Base-by-base conservation (phyloP, 2,329 filamentous ascomycete species). In the Colletotrichum shisoi region DNA sequence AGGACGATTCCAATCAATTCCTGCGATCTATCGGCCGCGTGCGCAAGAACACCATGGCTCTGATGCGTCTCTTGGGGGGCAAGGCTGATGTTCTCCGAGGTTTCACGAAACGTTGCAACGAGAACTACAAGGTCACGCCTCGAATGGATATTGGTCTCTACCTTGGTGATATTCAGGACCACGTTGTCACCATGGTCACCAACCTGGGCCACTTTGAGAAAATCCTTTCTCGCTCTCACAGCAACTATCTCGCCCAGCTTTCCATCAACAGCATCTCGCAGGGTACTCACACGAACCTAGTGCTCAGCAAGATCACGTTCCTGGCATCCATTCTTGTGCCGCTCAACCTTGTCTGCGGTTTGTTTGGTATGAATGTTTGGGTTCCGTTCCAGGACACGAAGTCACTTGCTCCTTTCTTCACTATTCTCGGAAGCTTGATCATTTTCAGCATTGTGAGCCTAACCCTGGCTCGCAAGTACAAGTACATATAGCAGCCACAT, bases 151-250 rank as follows among this genome's bases (percentile, higher is more conserved):
- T 99, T 71, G 95, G 94, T 24, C 87, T 99, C 74, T 99, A 99
- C 76, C 86, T 99, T 42, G 93, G 93, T 74, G 95, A 99, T 80
- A 97, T 99, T 71, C 95, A 99, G 79, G 95, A 99, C 80, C 95
- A 99, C 85, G 94, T 99, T 60, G 93, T 99, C 67, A 99, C 95
- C 52, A 98, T 98, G 94, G 96, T 97, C 86, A 95, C 92, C 72
- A 99, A 96, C 79, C 80, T 99, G 73, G 89, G 89, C 1, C 95
- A 99, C 77, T 97, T 97, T 72, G 95, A 99, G 78, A 98, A 98
- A 84, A 97, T 99, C 85, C 85, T 99, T 57, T 94, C 91, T 34
- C 91, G 95, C 24, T 91, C 92, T 2, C 95, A 99, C 81, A 92
- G 91, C 82, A 99, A 98, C 78, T 98, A 99, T 76, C 85, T 99